phyloP scores from a whole-genome alignment of 768 basidiomycete species.

The Leccinum ochraceum region DNA sequence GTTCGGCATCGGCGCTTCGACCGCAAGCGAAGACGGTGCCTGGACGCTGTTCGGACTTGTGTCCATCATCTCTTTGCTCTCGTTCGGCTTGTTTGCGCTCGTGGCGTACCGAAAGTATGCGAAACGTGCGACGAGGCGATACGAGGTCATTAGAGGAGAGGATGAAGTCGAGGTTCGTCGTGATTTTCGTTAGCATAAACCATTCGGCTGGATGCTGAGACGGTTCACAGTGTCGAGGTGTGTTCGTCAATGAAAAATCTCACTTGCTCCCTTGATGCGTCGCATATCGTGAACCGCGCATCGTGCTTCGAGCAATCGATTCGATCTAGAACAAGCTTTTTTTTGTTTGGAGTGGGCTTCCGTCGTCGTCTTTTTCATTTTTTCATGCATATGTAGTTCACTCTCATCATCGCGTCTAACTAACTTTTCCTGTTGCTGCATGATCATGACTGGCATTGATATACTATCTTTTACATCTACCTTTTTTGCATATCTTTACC shows the following conservation, averaged over 20 bases:
- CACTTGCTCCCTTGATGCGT: constrained; percentile 23
- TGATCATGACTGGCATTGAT: constrained; percentile 9
- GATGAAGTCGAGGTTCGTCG: constrained; percentile 12
- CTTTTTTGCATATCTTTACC: neutral
- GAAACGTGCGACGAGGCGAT: constrained; percentile 8
- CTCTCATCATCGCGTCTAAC: neutral
- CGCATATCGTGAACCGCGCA: neutral
- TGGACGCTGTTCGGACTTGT: constrained; percentile 2
- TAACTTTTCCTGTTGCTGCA: neutral
- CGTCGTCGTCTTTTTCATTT: neutral
- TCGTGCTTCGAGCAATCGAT: neutral
- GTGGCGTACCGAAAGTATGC: constrained; percentile 14
- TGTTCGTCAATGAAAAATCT: constrained; percentile 27
- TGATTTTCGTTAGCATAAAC: neutral
- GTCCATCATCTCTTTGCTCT: constrained; percentile 11
- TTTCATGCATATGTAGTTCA: neutral
- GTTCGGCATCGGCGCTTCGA: constrained; percentile 11
- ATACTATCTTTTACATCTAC: neutral
- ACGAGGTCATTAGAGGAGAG: constrained; percentile 2
- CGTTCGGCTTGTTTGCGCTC: constrained; percentile 16
- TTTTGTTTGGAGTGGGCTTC: neutral
- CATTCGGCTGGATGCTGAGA: neutral
- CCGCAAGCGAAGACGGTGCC: neutral
- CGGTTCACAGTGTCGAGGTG: constrained; percentile 1
- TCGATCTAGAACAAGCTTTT: no score